These are phyloP conservation scores for Parascedosporium putredinis DNA, from an alignment of 2,329 filamentous ascomycete genomes.

Conservation along the genomic window DNA sequence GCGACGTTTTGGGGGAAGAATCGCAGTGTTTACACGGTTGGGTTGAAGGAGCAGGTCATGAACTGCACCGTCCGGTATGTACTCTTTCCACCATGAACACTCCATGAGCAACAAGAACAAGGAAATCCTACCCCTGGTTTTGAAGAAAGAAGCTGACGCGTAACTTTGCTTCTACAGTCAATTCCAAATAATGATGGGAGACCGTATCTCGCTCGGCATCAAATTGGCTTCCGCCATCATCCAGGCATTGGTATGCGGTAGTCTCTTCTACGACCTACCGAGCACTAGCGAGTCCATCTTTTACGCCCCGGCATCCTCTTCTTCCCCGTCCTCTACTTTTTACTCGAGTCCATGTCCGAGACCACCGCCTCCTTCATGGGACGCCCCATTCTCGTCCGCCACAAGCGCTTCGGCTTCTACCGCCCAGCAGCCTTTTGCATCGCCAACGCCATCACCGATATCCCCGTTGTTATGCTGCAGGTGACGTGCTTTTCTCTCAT, in stretches of 20 bases:
- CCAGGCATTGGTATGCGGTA: constrained; percentile 55
- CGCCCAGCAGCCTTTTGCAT: constrained; percentile 23
- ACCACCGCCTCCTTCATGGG: constrained; percentile 20
- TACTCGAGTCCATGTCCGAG: constrained; percentile 31
- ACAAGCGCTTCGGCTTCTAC: constrained; percentile 22
- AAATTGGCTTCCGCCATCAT: constrained; percentile 49
- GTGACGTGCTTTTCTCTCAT: constrained; percentile 39
- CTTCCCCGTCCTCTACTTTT: constrained; percentile 27
- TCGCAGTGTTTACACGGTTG: constrained; percentile 17
- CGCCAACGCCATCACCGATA: constrained; percentile 27
- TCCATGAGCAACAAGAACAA: too few species aligned
- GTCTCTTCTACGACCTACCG: constrained; percentile 54
- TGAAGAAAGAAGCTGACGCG: constrained; percentile 8
- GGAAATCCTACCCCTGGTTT: too few species aligned
- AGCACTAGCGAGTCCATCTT: constrained; percentile 48
- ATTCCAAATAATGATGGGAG: constrained; percentile 21
- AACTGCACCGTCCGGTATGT: constrained; percentile 31
- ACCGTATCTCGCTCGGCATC: constrained; percentile 19
- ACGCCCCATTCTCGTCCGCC: constrained; percentile 21
- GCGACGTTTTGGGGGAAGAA: constrained; percentile 12
- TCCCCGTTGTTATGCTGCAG: constrained; percentile 38
- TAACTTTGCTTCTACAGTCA: constrained; percentile 19
- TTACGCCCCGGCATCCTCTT: constrained; percentile 21
- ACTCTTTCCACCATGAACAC: too few species aligned
- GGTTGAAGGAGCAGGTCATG: constrained; percentile 16